phyloP scores from a whole-genome alignment of 148 eudicot genomes.

The Rhododendron kiyosumense region DNA sequence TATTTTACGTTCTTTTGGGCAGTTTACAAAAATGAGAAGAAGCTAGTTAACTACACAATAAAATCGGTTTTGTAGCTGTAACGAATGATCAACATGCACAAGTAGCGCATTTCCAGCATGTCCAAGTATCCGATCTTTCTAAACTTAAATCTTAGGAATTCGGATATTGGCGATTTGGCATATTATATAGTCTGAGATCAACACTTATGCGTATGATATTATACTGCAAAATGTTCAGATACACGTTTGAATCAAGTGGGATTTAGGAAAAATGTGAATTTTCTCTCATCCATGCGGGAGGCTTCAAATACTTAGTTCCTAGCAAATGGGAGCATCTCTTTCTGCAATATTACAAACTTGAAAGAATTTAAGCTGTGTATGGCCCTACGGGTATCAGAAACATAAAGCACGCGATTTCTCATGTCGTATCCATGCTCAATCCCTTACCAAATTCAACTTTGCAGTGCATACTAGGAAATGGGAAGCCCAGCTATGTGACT shows the following conservation, averaged over 20 bases:
- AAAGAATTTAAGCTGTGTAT: not conserved
- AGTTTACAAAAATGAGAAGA: not conserved
- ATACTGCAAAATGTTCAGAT: not conserved
- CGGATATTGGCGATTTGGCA: not conserved
- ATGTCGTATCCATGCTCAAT: not conserved
- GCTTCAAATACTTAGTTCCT: not conserved
- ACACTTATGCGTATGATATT: not conserved
- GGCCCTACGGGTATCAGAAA: not conserved
- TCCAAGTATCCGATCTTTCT: not conserved
- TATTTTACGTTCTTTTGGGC: not conserved
- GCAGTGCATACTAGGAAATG: constrained; percentile 60
- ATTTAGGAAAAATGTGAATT: not conserved
- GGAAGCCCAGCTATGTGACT: constrained; percentile 58
- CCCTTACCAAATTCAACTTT: constrained; percentile 10
- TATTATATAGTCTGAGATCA: not conserved
- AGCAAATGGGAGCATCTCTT: not conserved
- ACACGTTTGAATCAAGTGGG: not conserved
- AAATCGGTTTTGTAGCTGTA: not conserved
- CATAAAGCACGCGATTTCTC: not conserved
- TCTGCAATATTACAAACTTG: not conserved
- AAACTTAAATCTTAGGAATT: not conserved
- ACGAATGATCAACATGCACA: not conserved
- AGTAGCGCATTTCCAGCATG: not conserved
- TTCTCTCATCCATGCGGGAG: not conserved
- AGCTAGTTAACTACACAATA: not conserved